Percentiles rank a stretch among this genome's conserved stretches.
Conservation (phyloP, 371 early-diverging fungal species). For the Syncephalastrum monosporum region DNA sequence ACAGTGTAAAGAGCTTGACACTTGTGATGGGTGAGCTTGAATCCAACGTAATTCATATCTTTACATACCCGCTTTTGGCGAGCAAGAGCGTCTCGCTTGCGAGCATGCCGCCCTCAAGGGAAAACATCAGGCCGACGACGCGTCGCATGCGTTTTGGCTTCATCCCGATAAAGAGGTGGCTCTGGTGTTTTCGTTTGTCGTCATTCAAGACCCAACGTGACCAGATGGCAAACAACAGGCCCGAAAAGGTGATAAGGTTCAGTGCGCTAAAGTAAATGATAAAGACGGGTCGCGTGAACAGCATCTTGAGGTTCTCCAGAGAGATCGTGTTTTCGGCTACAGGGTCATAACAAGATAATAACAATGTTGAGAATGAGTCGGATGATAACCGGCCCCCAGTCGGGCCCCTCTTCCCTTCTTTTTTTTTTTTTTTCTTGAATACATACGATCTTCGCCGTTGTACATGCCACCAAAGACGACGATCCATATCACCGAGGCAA, state of each 20-base stretch:
- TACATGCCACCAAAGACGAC: constrained; percentile 72
- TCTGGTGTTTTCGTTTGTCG: constrained; percentile 30
- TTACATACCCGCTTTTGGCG: constrained; percentile 62
- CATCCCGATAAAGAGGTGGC: constrained; percentile 37
- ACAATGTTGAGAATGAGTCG: not conserved
- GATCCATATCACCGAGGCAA: constrained; percentile 64
- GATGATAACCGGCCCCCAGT: no score
- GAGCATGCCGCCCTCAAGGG: constrained; percentile 61
- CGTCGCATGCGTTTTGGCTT: constrained; percentile 47
- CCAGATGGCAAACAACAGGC: constrained; percentile 56
- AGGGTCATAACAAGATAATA: constrained; percentile 1
- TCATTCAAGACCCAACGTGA: constrained; percentile 54
- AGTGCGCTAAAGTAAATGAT: constrained; percentile 67
- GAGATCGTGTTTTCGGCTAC: constrained; percentile 58
- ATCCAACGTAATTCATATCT: not conserved
- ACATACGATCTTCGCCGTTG: constrained; percentile 58
- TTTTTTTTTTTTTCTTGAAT: constrained; percentile 1
- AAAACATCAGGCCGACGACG: constrained; percentile 62
- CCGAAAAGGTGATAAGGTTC: constrained; percentile 53
- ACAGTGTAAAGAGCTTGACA: constrained; percentile 59
- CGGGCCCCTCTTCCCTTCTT: no score
- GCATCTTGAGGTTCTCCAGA: constrained; percentile 51
- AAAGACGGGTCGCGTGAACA: constrained; percentile 60
- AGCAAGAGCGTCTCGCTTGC: constrained; percentile 66
- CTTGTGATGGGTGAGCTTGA: constrained; percentile 18